Evolutionary conservation across 495 filamentous ascomycete genomes (phyloP).

Genomic region (Aeminium ludgeri): DNA sequence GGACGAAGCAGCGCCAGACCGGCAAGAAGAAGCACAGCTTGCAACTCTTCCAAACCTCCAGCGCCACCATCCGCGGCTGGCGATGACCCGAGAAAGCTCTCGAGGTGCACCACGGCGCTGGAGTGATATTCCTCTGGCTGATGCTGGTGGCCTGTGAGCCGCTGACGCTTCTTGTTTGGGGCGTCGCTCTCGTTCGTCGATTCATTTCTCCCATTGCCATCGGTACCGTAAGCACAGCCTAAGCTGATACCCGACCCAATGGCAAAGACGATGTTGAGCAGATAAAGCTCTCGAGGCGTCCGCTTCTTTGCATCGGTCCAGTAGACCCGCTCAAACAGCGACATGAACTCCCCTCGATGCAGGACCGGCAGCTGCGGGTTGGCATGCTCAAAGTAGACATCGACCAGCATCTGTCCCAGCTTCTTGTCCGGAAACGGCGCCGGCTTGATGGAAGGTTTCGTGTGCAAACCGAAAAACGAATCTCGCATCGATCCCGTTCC

Average conservation of each 20-base stretch:
- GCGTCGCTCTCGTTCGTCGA: background rate
- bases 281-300: constrained; percentile 70
- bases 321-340: constrained; percentile 67
- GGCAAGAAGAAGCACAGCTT: constrained; percentile 76
- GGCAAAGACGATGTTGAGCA: constrained; percentile 94
- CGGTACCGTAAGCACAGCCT: constrained; percentile 37
- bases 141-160: constrained; percentile 42
- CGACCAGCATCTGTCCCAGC: constrained; percentile 52
- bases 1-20: constrained; percentile 82
- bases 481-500: constrained; percentile 67
- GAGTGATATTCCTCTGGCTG: constrained; percentile 95
- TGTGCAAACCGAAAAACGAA: constrained; percentile 87
- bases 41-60: constrained; percentile 75
- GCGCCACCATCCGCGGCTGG: constrained; percentile 45
- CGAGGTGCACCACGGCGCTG: constrained; percentile 77
- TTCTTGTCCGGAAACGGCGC: constrained; percentile 69
- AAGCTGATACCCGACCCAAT: constrained; percentile 90
- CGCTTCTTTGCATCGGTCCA: constrained; percentile 46
- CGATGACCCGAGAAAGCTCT: constrained; percentile 59
- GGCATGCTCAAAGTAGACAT: constrained; percentile 85
- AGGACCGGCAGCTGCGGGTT: constrained; percentile 92
- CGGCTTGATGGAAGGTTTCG: constrained; percentile 67
- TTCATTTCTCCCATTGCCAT: background rate
- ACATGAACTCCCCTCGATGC: constrained; percentile 72
- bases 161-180: constrained; percentile 33